These are phyloP conservation scores for Pleurotus eryngii DNA, from an alignment of 768 basidiomycete genomes.

Conservation along the genomic window DNA sequence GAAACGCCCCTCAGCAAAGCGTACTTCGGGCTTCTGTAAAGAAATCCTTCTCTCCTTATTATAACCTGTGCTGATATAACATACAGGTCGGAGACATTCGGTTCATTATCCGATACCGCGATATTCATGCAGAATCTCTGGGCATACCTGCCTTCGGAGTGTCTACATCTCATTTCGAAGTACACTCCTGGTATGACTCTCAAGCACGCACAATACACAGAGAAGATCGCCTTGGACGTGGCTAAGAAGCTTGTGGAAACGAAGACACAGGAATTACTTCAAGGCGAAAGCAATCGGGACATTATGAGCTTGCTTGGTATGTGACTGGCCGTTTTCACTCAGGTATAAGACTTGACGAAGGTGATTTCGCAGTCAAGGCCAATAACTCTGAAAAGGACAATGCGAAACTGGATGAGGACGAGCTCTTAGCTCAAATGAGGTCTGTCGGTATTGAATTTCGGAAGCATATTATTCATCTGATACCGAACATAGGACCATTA, in stretches of 20 bases:
- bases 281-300: conserved; percentile 34
- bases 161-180: conserved; percentile 34
- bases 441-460: conserved; percentile 27
- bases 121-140: conserved; percentile 29
- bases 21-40: conserved; percentile 34
- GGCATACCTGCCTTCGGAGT: conserved; percentile 23
- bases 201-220: conserved; percentile 43
- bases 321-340: background rate
- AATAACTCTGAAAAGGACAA: conserved; percentile 46
- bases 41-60: background rate
- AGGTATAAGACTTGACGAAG: background rate
- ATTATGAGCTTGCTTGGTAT: conserved; percentile 42
- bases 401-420: conserved; percentile 43
- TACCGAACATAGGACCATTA: too few species aligned
- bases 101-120: conserved; percentile 10
- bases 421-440: conserved; percentile 47
- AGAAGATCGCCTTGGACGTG: conserved; percentile 24
- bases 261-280: conserved; percentile 28
- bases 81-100: conserved; percentile 14
- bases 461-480: too few species aligned
- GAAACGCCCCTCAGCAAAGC: conserved; percentile 35
- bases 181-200: conserved; percentile 26
- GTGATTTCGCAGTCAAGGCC: conserved; percentile 39
- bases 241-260: conserved; percentile 32
- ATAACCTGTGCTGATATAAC: background rate